A percentile compares a stretch with the other conserved stretches of the same genome.
phyloP scores from a whole-genome alignment of 257 asterid genomes.

The Salvia splendens region DNA sequence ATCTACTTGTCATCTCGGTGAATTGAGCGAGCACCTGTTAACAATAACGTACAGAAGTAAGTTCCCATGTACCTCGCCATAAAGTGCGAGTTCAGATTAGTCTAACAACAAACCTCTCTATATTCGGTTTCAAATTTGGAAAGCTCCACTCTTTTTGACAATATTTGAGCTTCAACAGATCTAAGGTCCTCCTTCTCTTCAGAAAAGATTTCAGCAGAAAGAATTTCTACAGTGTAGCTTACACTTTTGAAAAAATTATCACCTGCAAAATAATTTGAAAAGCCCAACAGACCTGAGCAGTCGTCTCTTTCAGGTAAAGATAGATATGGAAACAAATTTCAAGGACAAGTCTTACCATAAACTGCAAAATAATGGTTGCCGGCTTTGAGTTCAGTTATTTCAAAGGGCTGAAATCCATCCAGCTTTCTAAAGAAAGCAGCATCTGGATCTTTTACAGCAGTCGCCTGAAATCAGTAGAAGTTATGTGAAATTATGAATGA shows the following conservation, averaged over 20 bases:
- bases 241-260: conserved; percentile 93
- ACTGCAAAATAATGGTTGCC: conserved; percentile 91
- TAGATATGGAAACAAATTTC: conserved; percentile 23
- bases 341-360: conserved; percentile 62
- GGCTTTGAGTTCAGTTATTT: conserved; percentile 79
- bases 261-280: conserved; percentile 47
- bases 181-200: conserved; percentile 88
- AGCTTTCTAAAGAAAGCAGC: conserved; percentile 90
- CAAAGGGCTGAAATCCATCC: conserved; percentile 97
- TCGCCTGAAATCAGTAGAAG: conserved; percentile 42
- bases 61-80: conserved; percentile 9
- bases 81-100: conserved; percentile 3
- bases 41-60: conserved; percentile 21
- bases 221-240: conserved; percentile 82
- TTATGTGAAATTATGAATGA: conserved; percentile 19
- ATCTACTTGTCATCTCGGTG: conserved; percentile 94
- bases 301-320: conserved; percentile 19
- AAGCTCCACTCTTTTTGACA: conserved; percentile 87
- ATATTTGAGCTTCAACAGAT: conserved; percentile 78
- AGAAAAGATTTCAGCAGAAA: conserved; percentile 64
- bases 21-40: conserved; percentile 89
- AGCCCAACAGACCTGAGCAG: conserved; percentile 31
- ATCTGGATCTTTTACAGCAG: conserved; percentile 83
- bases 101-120: conserved; percentile 61
- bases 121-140: conserved; percentile 94